Evolutionary conservation across 306 rosid species (phyloP), one percentile per base, ranked within the genome.

Genomic region (Alnus rubra): DNA sequence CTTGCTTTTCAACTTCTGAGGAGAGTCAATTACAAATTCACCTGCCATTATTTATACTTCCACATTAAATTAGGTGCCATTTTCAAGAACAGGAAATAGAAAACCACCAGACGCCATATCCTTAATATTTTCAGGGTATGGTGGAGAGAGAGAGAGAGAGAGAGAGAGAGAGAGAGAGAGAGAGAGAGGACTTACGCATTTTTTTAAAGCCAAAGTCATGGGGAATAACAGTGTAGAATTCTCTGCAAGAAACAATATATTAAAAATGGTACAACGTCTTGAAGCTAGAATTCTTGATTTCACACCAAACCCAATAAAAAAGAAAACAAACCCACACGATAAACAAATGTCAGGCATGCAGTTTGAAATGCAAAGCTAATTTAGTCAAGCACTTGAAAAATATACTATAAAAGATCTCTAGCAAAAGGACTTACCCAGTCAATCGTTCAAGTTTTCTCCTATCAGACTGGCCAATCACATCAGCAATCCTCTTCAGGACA

Each of bases 141-240:
- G 73, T 71, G 63, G 19, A 62, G 69, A 70, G 69, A 39, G 74
- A 42, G 45, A 42, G 79, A 33, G 79, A 79, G 69, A 82, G 80
- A 86, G 87, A 86, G 37, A 86, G 37, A 23, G 19, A 62, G 69
- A 70, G 69, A 39, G 74, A 42, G 45, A 42, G 79, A 33, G 79
- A 79, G 69, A 82, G 80, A 86, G 87, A 86, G 37, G 72, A 82
- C 96, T 75, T 86, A 91, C 98, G 55, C 98, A 93, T 93, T 81
- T 96, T 93, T 75, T 85, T 91, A 82, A 93, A 96, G 80, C 99
- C 96, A 71, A 91, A 93, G 79, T 96, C 98, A 77, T 96, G 99
- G 78, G 98, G 99, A 87, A 96, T 93, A 82, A 93, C 89, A 18
- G 97, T 91, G 82, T 93, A 96, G 89, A 96, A 93, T 82, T 96